A percentile compares a stretch with the other conserved stretches of the same genome.
phyloP scores from a whole-genome alignment of 768 basidiomycete species.

The Podaxis sp. region DNA sequence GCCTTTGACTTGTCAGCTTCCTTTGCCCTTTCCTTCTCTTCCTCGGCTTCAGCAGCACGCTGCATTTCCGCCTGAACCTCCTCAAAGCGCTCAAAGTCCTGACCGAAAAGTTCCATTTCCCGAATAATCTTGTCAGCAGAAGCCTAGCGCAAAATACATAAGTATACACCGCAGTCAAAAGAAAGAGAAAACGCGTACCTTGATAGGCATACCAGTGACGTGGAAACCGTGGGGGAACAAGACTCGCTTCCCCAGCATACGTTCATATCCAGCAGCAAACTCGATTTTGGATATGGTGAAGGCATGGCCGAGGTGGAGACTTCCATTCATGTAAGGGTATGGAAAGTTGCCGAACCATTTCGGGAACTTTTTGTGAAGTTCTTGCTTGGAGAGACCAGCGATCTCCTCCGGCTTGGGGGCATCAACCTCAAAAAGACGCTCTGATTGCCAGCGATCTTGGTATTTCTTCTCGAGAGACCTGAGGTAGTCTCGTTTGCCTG shows the following conservation, averaged over 20 bases:
- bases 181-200: conserved; percentile 48
- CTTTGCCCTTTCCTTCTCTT: conserved; percentile 40
- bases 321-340: conserved; percentile 98
- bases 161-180: background rate
- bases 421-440: conserved; percentile 79
- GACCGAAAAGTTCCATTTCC: conserved; percentile 94
- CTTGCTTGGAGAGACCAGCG: conserved; percentile 50
- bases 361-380: conserved; percentile 74
- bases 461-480: conserved; percentile 80
- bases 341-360: conserved; percentile 99
- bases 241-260: conserved; percentile 91
- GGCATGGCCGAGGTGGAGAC: conserved; percentile 93
- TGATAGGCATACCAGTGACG: conserved; percentile 99
- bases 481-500: conserved; percentile 88
- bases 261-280: conserved; percentile 91
- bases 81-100: conserved; percentile 74
- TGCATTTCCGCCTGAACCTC: conserved; percentile 40
- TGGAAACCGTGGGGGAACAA: conserved; percentile 98
- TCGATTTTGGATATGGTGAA: conserved; percentile 99
- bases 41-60: conserved; percentile 41
- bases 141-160: conserved; percentile 45
- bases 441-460: conserved; percentile 75
- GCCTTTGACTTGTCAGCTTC: conserved; percentile 65
- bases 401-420: conserved; percentile 71
- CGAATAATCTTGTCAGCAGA: conserved; percentile 97